These are phyloP conservation scores for Fusarium palustre DNA, from an alignment of 2,329 filamentous ascomycete genomes.

Conservation along the genomic window DNA sequence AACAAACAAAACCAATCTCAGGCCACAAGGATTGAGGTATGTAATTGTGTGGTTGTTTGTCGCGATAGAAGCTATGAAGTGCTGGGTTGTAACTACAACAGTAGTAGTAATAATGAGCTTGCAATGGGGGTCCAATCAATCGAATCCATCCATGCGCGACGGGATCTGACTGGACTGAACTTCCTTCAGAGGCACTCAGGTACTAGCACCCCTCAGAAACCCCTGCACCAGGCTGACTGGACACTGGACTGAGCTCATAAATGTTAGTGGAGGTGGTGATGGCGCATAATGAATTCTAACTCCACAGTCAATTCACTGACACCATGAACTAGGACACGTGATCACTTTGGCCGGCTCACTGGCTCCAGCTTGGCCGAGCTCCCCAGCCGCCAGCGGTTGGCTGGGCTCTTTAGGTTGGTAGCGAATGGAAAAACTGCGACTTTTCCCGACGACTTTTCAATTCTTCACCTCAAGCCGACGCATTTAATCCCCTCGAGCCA, in stretches of 20 bases:
- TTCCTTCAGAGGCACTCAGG: conserved; percentile 10
- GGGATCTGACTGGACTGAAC: conserved; percentile 1
- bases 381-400: conserved; percentile 45
- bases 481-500: conserved; percentile 56
- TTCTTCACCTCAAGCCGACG: conserved; percentile 55
- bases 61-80: conserved; percentile 26
- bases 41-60: conserved; percentile 25
- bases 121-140: conserved; percentile 37
- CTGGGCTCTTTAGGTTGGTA: conserved; percentile 31
- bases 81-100: neutral
- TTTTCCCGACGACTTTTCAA: conserved; percentile 60
- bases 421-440: conserved; percentile 58
- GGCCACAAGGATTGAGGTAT: neutral
- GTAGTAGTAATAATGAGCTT: conserved; percentile 29
- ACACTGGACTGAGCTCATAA: conserved; percentile 2
- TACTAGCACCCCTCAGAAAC: conserved; percentile 19
- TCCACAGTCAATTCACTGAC: conserved; percentile 13
- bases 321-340: conserved; percentile 39
- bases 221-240: conserved; percentile 27
- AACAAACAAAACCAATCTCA: conserved; percentile 1
- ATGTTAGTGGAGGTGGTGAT: conserved; percentile 11
- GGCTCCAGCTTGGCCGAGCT: conserved; percentile 52
- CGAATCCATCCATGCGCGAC: conserved; percentile 29
- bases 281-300: conserved; percentile 15
- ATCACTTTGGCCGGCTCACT: conserved; percentile 42